Percentiles rank a stretch among this genome's conserved stretches.
These are phyloP conservation scores for Petunia hybrid DNA, from an alignment of 305 asterid species.

Conservation along the genomic window DNA sequence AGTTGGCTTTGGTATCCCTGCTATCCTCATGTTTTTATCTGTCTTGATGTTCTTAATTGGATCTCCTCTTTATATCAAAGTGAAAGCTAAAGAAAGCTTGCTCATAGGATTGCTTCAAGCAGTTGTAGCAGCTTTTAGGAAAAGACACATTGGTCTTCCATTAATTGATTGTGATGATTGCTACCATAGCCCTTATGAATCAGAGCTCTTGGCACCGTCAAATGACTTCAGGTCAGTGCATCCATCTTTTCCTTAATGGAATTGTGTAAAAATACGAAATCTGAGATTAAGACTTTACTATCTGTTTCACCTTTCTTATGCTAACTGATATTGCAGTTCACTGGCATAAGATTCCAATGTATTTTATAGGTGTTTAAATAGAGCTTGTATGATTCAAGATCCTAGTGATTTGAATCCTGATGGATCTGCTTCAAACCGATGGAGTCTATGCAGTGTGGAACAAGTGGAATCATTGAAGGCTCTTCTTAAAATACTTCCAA, in stretches of 20 bases:
- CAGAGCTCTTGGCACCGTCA: not conserved
- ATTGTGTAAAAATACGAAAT: not conserved
- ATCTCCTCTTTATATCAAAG: conserved; percentile 55
- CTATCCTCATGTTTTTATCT: conserved; percentile 14
- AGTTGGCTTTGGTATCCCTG: conserved; percentile 27
- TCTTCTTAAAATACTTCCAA: conserved; percentile 28
- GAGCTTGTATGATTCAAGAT: conserved; percentile 27
- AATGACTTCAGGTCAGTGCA: not conserved
- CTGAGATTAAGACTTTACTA: not conserved
- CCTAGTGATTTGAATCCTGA: conserved; percentile 25
- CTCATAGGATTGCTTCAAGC: conserved; percentile 56
- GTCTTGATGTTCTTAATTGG: conserved; percentile 35
- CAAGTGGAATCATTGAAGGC: conserved; percentile 34
- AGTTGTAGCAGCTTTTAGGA: conserved; percentile 13
- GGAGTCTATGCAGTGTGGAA: conserved; percentile 28
- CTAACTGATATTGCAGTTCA: not conserved
- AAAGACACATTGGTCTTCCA: not conserved
- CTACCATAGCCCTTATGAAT: not conserved
- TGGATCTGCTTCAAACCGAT: conserved; percentile 23
- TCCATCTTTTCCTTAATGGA: not conserved
- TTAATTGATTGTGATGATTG: not conserved
- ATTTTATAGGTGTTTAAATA: conserved; percentile 11
- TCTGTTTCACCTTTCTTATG: no score
- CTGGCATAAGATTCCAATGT: not conserved
- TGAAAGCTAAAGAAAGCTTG: conserved; percentile 50